Conservation (phyloP, 2,329 filamentous ascomycete species). For the Aulographum hederae region DNA sequence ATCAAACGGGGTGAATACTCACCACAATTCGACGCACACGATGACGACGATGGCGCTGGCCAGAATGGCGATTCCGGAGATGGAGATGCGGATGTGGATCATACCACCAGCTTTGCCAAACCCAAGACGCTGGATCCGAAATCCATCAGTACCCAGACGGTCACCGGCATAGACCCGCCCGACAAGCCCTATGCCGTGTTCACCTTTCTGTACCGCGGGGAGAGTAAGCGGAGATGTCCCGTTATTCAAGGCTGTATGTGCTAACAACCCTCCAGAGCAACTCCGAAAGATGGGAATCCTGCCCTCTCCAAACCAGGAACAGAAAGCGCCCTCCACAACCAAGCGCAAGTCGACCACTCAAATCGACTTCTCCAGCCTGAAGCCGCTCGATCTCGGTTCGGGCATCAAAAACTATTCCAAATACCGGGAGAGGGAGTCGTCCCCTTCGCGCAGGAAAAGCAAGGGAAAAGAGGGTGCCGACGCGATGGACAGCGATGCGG, state of each 20-base stretch:
- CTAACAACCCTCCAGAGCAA: slow-evolving; percentile 43
- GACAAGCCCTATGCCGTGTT: slow-evolving; percentile 94
- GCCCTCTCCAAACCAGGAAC: slow-evolving; percentile 42
- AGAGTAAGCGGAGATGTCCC: slow-evolving; percentile 44
- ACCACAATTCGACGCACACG: slow-evolving; percentile 90
- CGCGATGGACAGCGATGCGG: slow-evolving; percentile 52
- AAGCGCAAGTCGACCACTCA: slow-evolving; percentile 73
- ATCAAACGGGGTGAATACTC: slow-evolving; percentile 98
- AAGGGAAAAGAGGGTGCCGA: slow-evolving; percentile 25
- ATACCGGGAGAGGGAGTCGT: slow-evolving; percentile 53
- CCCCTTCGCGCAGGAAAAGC: slow-evolving; percentile 24
- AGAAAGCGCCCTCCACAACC: slow-evolving; percentile 40
- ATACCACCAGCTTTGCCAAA: slow-evolving; percentile 95
- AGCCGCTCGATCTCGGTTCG: slow-evolving; percentile 63
- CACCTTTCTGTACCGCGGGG: slow-evolving; percentile 93
- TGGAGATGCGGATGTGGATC: slow-evolving; percentile 72
- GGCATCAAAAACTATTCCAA: slow-evolving; percentile 80
- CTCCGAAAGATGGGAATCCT: slow-evolving; percentile 91
- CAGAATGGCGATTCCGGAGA: slow-evolving; percentile 35
- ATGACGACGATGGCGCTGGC: slow-evolving; percentile 59
- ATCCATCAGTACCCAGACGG: slow-evolving; percentile 94
- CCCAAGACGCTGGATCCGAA: slow-evolving; percentile 92
- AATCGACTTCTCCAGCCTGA: slow-evolving; percentile 69
- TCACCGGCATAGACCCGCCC: slow-evolving; percentile 92
- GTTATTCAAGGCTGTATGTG: slow-evolving; percentile 5